phyloP scores from a whole-genome alignment of 2,329 filamentous ascomycete genomes.

The Fonsecaea pedrosoi region DNA sequence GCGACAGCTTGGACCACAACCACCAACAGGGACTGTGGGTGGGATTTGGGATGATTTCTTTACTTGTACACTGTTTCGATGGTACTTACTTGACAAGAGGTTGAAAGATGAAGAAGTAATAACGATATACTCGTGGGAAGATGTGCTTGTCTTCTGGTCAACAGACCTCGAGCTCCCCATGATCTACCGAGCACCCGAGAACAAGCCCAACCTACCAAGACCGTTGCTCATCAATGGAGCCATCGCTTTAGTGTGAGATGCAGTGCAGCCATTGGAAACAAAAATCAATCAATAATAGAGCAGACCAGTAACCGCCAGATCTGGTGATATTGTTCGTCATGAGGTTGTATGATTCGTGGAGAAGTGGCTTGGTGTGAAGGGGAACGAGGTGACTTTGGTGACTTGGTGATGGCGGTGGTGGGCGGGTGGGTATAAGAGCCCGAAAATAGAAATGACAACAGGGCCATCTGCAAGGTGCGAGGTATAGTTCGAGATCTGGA shows the following conservation, averaged over 20 bases:
- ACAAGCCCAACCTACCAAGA: conserved; percentile 9
- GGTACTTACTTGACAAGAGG: background rate
- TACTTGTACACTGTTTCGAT: background rate
- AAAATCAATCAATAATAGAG: conserved; percentile 27
- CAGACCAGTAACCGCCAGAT: conserved; percentile 24
- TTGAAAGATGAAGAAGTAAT: conserved; percentile 5
- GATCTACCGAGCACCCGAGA: conserved; percentile 16
- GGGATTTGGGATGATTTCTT: background rate
- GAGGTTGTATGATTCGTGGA: conserved; percentile 26
- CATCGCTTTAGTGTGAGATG: conserved; percentile 16
- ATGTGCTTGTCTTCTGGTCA: conserved; percentile 20
- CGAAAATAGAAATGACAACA: conserved; percentile 28
- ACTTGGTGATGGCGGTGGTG: background rate
- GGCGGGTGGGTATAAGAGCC: conserved; percentile 26
- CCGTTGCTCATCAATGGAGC: conserved; percentile 15
- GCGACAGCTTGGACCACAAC: conserved; percentile 2
- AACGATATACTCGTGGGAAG: conserved; percentile 15
- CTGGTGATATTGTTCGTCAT: conserved; percentile 16
- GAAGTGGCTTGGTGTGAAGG: conserved; percentile 14
- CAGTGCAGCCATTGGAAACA: conserved; percentile 24
- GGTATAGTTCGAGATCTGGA: conserved; percentile 18
- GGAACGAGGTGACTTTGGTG: conserved; percentile 17
- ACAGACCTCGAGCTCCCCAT: conserved; percentile 2
- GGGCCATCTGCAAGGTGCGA: conserved; percentile 11
- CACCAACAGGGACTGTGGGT: background rate